These are phyloP conservation scores for Tolypocladium nubicola DNA, from an alignment of 2,329 filamentous ascomycete genomes.

Conservation along the genomic window DNA sequence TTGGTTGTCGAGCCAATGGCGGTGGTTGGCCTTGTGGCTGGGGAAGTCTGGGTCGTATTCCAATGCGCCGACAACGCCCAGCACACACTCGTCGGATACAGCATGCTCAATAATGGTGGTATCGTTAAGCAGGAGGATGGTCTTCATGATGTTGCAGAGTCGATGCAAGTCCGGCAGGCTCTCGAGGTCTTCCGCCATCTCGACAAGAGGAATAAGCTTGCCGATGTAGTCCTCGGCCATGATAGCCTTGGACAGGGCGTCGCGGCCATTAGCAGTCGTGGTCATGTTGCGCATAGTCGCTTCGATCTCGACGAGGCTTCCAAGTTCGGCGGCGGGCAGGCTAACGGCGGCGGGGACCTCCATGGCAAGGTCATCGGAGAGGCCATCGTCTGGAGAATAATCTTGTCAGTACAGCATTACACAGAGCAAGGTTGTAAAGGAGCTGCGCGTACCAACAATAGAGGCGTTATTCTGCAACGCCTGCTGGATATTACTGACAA, in stretches of 20 bases:
- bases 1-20: constrained; percentile 81
- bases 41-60: constrained; percentile 99
- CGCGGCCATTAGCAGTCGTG: constrained; percentile 63
- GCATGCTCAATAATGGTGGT: constrained; percentile 89
- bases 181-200: constrained; percentile 85
- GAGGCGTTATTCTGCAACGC: constrained; percentile 43
- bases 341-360: constrained; percentile 62
- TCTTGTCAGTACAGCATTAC: not conserved
- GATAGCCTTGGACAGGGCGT: constrained; percentile 79
- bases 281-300: constrained; percentile 71
- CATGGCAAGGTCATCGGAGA: constrained; percentile 76
- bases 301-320: constrained; percentile 76
- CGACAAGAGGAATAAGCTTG: constrained; percentile 76
- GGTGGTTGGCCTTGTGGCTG: constrained; percentile 92
- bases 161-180: constrained; percentile 78
- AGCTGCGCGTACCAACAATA: not conserved
- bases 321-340: constrained; percentile 71
- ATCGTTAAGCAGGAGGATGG: constrained; percentile 87
- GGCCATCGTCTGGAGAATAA: constrained; percentile 55
- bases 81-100: constrained; percentile 77
- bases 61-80: constrained; percentile 88
- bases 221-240: constrained; percentile 77
- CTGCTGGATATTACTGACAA: constrained; percentile 77
- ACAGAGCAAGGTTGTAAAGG: not conserved
- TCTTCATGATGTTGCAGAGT: constrained; percentile 97